Evolutionary conservation across 2,329 filamentous ascomycete species (phyloP).

Genomic region (Uncinocarpus reesii): DNA sequence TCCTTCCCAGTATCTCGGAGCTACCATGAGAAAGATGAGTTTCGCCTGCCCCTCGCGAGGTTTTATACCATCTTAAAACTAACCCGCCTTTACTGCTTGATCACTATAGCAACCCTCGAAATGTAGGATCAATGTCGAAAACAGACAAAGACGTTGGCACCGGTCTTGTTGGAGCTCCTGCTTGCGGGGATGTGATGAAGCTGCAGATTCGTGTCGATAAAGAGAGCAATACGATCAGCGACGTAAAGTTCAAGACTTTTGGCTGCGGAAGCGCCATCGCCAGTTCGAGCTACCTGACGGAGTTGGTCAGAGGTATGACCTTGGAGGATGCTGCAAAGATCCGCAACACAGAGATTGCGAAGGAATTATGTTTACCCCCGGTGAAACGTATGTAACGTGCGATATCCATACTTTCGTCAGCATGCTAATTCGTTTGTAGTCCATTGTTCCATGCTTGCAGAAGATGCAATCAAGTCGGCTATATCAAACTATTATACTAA

Average conservation of each 20-base stretch:
- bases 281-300: constrained; percentile 85
- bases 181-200: constrained; percentile 89
- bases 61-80: too few relatives aligned
- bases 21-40: constrained; percentile 59
- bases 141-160: constrained; percentile 75
- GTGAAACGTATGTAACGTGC: constrained; percentile 58
- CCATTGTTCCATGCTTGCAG: constrained; percentile 85
- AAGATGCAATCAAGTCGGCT: constrained; percentile 85
- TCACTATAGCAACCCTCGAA: constrained; percentile 70
- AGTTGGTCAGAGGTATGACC: constrained; percentile 91
- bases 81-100: too few relatives aligned
- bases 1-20: constrained; percentile 36
- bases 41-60: background rate
- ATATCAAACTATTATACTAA: constrained; percentile 87
- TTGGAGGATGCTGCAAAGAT: constrained; percentile 86
- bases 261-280: constrained; percentile 92
- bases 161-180: constrained; percentile 80
- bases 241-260: constrained; percentile 98
- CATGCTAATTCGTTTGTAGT: constrained; percentile 40
- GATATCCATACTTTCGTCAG: background rate
- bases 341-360: constrained; percentile 95
- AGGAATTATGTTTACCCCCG: constrained; percentile 81
- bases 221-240: constrained; percentile 74
- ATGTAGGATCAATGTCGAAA: constrained; percentile 71
- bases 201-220: constrained; percentile 88